phyloP scores from a whole-genome alignment of 306 rosid species.

The Trichosanthes truncata region DNA sequence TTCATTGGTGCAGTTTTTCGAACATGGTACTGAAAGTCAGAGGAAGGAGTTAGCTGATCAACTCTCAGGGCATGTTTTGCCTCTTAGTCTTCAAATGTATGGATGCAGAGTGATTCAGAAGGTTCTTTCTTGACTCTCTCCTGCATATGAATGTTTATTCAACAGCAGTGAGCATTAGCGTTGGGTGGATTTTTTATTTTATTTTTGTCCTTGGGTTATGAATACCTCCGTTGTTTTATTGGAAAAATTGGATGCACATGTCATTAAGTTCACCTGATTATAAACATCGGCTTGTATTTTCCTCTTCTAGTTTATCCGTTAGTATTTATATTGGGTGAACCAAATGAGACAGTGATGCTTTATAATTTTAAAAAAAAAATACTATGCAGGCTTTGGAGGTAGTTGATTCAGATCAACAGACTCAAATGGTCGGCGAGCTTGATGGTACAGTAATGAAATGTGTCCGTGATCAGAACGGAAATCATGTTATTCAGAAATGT shows the following conservation, averaged over 20 bases:
- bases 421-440: constrained; percentile 84
- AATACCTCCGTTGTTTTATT: background rate
- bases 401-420: constrained; percentile 66
- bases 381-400: constrained; percentile 77
- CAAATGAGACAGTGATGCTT: background rate
- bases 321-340: background rate
- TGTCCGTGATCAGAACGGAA: constrained; percentile 93
- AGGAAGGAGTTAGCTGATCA: constrained; percentile 73
- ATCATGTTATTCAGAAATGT: constrained; percentile 90
- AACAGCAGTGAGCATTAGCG: background rate
- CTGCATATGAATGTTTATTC: constrained; percentile 6
- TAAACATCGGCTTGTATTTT: background rate
- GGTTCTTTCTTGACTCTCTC: constrained; percentile 36
- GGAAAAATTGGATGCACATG: background rate
- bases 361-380: background rate
- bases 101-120: constrained; percentile 98
- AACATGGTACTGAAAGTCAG: constrained; percentile 84
- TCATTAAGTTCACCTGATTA: background rate
- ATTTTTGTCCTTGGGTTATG: background rate
- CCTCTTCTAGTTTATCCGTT: background rate
- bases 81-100: constrained; percentile 97
- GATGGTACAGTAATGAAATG: constrained; percentile 84
- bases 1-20: constrained; percentile 62
- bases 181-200: background rate
- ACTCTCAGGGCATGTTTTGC: constrained; percentile 76